Evolutionary conservation across 1,284 basidiomycete species (phyloP).

Genomic region (Rhizopogon parksii): DNA sequence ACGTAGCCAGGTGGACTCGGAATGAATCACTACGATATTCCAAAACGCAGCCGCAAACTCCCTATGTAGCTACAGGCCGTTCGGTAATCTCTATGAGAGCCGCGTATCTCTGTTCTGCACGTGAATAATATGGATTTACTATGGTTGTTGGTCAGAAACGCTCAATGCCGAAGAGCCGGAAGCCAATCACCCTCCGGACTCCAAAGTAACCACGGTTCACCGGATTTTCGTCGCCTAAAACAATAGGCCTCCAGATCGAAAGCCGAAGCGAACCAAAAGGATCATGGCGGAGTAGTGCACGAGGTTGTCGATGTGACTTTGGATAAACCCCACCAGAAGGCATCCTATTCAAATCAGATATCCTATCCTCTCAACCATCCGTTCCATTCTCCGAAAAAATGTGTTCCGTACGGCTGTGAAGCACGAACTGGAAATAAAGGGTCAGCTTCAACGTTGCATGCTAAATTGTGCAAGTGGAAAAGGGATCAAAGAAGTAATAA

Average conservation of each 20-base stretch:
- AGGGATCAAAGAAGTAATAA: not conserved
- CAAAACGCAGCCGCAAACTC: not conserved
- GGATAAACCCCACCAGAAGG: not conserved
- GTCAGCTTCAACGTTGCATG: too few relatives aligned
- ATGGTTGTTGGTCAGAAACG: not conserved
- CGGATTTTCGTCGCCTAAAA: not conserved
- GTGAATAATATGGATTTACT: too few relatives aligned
- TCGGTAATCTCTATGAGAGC: not conserved
- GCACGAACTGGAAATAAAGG: too few relatives aligned
- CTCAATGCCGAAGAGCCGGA: not conserved
- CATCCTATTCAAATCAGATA: not conserved
- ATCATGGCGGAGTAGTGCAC: too few relatives aligned
- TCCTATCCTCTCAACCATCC: not conserved
- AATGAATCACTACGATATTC: not conserved
- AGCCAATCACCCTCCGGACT: not conserved
- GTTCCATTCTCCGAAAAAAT: not conserved
- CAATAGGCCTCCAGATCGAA: not conserved
- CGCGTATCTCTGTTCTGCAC: not conserved
- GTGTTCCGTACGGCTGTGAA: not conserved
- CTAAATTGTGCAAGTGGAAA: too few relatives aligned
- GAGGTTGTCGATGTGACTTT: not conserved
- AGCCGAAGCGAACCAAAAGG: slow-evolving; percentile 15
- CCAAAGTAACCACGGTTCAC: not conserved
- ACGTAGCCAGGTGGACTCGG: not conserved
- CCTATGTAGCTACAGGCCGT: not conserved